A percentile compares a stretch with the other conserved stretches of the same genome.
Evolutionary conservation across 306 rosid species (phyloP).

Genomic region (Macrotyloma uniflorum): DNA sequence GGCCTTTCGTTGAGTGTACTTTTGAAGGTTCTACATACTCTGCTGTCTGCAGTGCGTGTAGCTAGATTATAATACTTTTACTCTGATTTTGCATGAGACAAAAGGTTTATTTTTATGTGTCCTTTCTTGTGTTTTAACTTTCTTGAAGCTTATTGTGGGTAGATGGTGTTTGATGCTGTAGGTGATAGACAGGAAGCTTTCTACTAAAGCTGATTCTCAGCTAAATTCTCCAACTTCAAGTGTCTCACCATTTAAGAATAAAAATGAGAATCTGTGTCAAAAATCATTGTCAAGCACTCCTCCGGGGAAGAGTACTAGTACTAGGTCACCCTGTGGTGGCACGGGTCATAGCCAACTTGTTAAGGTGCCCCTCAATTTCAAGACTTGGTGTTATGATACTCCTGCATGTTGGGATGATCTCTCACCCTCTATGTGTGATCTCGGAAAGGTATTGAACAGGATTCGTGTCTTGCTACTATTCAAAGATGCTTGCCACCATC

Average conservation of each 20-base stretch:
- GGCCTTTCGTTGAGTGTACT: conserved; percentile 13
- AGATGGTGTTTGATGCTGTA: conserved; percentile 34
- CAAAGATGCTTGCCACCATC: neutral
- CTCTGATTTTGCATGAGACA: neutral
- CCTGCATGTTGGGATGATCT: conserved; percentile 57
- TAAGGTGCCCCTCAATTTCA: conserved; percentile 59
- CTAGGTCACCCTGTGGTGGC: conserved; percentile 26
- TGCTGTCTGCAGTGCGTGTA: neutral
- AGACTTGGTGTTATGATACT: conserved; percentile 41
- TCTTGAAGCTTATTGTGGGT: conserved; percentile 27
- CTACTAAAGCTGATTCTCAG: conserved; percentile 44
- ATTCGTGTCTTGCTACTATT: neutral
- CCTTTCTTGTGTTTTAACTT: conserved; percentile 4
- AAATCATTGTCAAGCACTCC: conserved; percentile 32
- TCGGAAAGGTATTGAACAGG: conserved; percentile 61
- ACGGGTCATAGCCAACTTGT: conserved; percentile 38
- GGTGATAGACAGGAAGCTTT: conserved; percentile 49
- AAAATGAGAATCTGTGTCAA: conserved; percentile 50
- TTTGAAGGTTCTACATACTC: conserved; percentile 21
- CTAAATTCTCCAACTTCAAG: conserved; percentile 40
- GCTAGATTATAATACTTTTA: neutral
- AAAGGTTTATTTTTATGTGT: conserved; percentile 5
- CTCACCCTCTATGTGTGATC: conserved; percentile 48
- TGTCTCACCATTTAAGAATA: conserved; percentile 56
- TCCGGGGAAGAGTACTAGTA: conserved; percentile 27